A percentile compares a stretch with the other conserved stretches of the same genome.
phyloP scores from a whole-genome alignment of 768 basidiomycete species.

The Pleurotus citrinopileatus region DNA sequence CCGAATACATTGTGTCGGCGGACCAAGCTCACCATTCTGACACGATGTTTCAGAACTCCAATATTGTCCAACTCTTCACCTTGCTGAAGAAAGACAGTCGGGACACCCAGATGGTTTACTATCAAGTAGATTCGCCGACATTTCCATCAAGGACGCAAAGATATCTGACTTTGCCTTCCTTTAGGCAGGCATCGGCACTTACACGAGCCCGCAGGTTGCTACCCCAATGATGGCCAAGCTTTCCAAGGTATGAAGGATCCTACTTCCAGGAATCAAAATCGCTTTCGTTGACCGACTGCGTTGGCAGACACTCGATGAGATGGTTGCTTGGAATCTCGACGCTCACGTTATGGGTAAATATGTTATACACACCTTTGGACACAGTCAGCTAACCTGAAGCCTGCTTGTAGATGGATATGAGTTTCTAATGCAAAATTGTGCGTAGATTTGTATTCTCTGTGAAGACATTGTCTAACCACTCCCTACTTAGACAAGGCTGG shows the following conservation, averaged over 20 bases:
- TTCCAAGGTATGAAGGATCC: too few relatives aligned
- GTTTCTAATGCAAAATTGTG: slow-evolving; percentile 61
- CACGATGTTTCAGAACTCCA: slow-evolving; percentile 40
- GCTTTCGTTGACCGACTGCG: not conserved
- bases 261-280: not conserved
- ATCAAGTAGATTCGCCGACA: slow-evolving; percentile 35
- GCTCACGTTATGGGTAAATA: slow-evolving; percentile 47
- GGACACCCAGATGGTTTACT: slow-evolving; percentile 50
- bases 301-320: slow-evolving; percentile 36
- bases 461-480: too few relatives aligned
- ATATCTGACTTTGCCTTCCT: too few relatives aligned
- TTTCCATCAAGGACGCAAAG: too few relatives aligned
- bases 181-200: slow-evolving; percentile 55
- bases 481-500: slow-evolving; percentile 40
- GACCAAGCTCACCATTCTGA: not conserved
- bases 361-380: too few relatives aligned
- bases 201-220: slow-evolving; percentile 41
- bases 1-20: not conserved
- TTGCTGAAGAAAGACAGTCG: slow-evolving; percentile 52
- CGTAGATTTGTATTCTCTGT: too few relatives aligned
- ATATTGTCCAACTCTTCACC: slow-evolving; percentile 47
- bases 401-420: slow-evolving; percentile 53
- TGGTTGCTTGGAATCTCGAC: slow-evolving; percentile 46
- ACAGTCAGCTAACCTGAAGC: too few relatives aligned
- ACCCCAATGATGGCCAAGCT: slow-evolving; percentile 41